Conservation (phyloP, 768 basidiomycete species). For the Mycena pura region DNA sequence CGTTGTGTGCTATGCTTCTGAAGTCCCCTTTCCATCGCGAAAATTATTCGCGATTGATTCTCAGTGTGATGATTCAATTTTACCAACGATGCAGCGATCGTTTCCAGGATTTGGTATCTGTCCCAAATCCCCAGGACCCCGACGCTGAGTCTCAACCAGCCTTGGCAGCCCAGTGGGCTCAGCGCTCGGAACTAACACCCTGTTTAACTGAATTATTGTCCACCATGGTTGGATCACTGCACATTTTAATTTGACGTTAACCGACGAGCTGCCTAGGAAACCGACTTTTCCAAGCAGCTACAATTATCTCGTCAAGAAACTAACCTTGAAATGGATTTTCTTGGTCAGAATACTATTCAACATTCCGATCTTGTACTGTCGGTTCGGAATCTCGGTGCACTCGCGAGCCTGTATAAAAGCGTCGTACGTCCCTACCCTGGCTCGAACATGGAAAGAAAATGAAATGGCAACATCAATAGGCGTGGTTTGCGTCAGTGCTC, state of each 20-base stretch:
- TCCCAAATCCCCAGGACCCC: conserved; percentile 36
- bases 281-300: conserved; percentile 48
- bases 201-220: conserved; percentile 72
- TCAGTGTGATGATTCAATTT: conserved; percentile 94
- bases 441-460: not conserved
- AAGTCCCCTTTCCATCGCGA: conserved; percentile 95
- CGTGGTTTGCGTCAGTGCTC: conserved; percentile 85
- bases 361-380: conserved; percentile 75
- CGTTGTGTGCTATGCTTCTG: conserved; percentile 88
- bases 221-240: conserved; percentile 51
- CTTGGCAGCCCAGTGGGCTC: conserved; percentile 84
- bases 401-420: conserved; percentile 85
- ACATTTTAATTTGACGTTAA: not conserved
- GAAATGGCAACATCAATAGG: conserved; percentile 46
- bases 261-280: conserved; percentile 40
- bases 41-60: conserved; percentile 91
- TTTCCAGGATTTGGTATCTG: conserved; percentile 76
- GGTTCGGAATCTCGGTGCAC: conserved; percentile 69
- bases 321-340: conserved; percentile 73
- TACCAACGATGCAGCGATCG: conserved; percentile 92
- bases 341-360: conserved; percentile 59
- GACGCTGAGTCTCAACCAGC: conserved; percentile 55
- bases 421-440: conserved; percentile 61
- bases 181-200: conserved; percentile 76
- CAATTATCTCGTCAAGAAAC: conserved; percentile 81